Evolutionary conservation across 768 basidiomycete genomes (phyloP), one percentile per base, ranked within the genome.

Genomic region (Tricholoma bakamatsutake): DNA sequence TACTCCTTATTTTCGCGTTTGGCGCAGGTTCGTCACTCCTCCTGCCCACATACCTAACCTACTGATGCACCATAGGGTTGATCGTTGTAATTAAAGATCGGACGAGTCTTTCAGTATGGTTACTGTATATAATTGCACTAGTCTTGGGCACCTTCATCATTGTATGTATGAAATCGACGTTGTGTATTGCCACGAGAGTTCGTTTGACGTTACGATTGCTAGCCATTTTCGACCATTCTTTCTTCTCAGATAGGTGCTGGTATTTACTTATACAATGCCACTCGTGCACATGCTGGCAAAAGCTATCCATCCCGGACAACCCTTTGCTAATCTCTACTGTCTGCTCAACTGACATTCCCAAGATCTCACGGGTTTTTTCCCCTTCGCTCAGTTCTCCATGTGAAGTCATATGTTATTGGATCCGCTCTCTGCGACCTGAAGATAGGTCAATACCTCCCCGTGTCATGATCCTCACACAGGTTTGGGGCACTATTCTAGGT

Each of bases 391-490:
- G 42, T 43, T 43, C 10, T 43, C 21, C 4, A 43, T 43, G 42
- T 43, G 42, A 18, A 43, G 42, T 24, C 11, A 43, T 24, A 43
- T 43, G 42, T 43, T 18, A 24, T 43, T 11, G 3, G 9, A 24
- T 18, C 42, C 4, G 42, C 11, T 24, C 17, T 43, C 7, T 12
- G 7, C 9, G 42, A 43, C 21, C 42, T 43, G 8, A 43, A 43
- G 42, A 43, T 43, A 17, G 54, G 54, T 18, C 81, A 83, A 65
- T 76, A 78, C 84, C 87, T 27, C 84, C 86, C 21, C 81, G 85
- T 12, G 75, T 78, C 37, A 82, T 85, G 69, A 84, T 87, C 18
- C 47, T 55, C 17, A 49, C 47, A n/a, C 54, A 55, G 33, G 46
- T 55, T 11, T 55, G 54, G 42, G 42, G 42, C 13, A 43, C 42